Conservation (phyloP, 2,329 filamentous ascomycete genomes). For the Hymenoscyphus albidus region DNA sequence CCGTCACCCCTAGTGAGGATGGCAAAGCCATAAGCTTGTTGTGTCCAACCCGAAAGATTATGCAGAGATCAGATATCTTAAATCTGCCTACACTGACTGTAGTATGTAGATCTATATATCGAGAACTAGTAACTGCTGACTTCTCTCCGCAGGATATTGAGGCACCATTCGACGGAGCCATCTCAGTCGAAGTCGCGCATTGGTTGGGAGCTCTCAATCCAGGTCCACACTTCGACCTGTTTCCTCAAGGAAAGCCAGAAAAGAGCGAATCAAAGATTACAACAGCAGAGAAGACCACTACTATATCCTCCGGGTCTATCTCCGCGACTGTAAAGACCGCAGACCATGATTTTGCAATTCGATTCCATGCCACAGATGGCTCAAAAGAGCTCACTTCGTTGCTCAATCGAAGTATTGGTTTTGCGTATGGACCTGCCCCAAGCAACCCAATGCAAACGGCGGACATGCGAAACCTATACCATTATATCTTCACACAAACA, state of each 20-base stretch:
- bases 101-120: conserved; percentile 31
- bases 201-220: conserved; percentile 50
- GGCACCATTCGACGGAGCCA: conserved; percentile 54
- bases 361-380: conserved; percentile 49
- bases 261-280: conserved; percentile 38
- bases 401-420: conserved; percentile 51
- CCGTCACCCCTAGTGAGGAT: conserved; percentile 41
- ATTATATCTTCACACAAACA: conserved; percentile 56
- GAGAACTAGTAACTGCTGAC: conserved; percentile 21
- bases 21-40: conserved; percentile 50
- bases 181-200: conserved; percentile 56
- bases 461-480: conserved; percentile 50
- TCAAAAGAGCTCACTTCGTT: conserved; percentile 52
- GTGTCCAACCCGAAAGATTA: conserved; percentile 55
- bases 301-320: conserved; percentile 48
- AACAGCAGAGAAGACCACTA: conserved; percentile 44
- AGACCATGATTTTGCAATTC: conserved; percentile 51
- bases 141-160: conserved; percentile 44
- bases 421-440: conserved; percentile 53
- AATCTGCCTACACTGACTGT: conserved; percentile 53
- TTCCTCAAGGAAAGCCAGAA: conserved; percentile 47
- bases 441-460: conserved; percentile 50
- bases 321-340: conserved; percentile 48
- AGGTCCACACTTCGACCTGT: conserved; percentile 57
- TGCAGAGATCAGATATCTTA: conserved; percentile 50